Percentiles rank a stretch among this genome's conserved stretches.
Conservation (phyloP, 768 basidiomycete species). For the Tephrocybe sp. region DNA sequence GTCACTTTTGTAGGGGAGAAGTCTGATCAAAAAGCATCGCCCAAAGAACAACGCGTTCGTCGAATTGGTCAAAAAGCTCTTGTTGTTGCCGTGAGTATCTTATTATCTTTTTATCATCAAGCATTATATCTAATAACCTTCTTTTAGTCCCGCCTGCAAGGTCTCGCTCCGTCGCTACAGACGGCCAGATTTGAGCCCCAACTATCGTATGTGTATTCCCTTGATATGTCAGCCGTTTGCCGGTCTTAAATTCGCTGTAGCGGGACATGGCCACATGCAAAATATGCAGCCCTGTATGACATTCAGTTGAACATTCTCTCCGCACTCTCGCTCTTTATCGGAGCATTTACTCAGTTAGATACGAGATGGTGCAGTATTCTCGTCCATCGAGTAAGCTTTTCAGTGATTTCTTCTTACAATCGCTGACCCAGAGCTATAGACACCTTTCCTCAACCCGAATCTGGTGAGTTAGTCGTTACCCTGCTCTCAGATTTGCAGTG, state of each 20-base stretch:
- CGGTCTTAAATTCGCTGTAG: slow-evolving; percentile 17
- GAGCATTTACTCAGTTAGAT: slow-evolving; percentile 40
- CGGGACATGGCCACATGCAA: slow-evolving; percentile 40
- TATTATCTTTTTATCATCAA: no score
- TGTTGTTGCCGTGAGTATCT: slow-evolving; percentile 32
- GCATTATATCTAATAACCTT: no score
- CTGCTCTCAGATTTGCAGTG: no score
- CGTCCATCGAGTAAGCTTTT: slow-evolving; percentile 34
- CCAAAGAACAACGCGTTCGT: slow-evolving; percentile 39
- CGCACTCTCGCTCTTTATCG: slow-evolving; percentile 34
- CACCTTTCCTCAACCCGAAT: slow-evolving; percentile 46
- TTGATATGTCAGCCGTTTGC: background rate
- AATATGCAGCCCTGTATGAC: slow-evolving; percentile 32
- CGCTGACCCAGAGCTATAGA: slow-evolving; percentile 25
- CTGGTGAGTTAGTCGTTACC: no score
- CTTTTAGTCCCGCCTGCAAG: slow-evolving; percentile 37
- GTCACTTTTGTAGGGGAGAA: slow-evolving; percentile 21
- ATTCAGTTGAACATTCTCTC: slow-evolving; percentile 33
- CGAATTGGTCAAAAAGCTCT: slow-evolving; percentile 34
- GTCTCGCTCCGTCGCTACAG: slow-evolving; percentile 33
- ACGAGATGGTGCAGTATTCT: slow-evolving; percentile 44
- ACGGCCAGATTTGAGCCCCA: slow-evolving; percentile 44
- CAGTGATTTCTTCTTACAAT: background rate
- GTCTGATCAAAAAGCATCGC: slow-evolving; percentile 25
- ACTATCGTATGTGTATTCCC: slow-evolving; percentile 30